These are phyloP conservation scores for Trichoderma gamsii DNA, from an alignment of 495 filamentous ascomycete species.

Conservation along the genomic window DNA sequence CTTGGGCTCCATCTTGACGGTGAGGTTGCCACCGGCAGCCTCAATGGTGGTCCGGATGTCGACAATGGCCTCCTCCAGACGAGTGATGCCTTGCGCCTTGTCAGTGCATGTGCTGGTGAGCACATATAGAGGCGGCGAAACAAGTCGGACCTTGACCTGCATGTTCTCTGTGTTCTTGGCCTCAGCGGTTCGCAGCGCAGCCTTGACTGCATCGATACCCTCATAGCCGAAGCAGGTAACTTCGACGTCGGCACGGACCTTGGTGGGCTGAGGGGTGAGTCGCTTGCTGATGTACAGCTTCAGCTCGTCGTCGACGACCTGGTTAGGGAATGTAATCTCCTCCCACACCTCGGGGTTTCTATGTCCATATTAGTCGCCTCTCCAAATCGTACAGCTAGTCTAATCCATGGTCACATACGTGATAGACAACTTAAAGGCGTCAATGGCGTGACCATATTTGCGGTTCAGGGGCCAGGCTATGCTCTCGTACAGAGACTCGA, in stretches of 20 bases:
- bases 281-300: conserved; percentile 92
- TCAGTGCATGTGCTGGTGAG: conserved; percentile 89
- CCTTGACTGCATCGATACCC: conserved; percentile 96
- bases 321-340: conserved; percentile 80
- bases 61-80: conserved; percentile 80
- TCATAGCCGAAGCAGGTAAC: conserved; percentile 98
- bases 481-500: conserved; percentile 84
- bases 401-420: conserved; percentile 58
- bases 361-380: conserved; percentile 15
- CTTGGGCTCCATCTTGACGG: conserved; percentile 96
- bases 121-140: conserved; percentile 91
- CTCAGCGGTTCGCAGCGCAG: conserved; percentile 78
- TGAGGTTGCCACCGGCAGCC: conserved; percentile 65
- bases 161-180: conserved; percentile 79
- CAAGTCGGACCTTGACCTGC: conserved; percentile 94
- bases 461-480: conserved; percentile 97
- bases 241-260: conserved; percentile 95
- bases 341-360: conserved; percentile 96
- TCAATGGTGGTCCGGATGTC: conserved; percentile 74
- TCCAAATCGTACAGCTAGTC: neutral
- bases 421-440: conserved; percentile 98
- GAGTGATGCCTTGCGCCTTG: conserved; percentile 76
- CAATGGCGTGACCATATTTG: conserved; percentile 92
- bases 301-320: conserved; percentile 79
- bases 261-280: conserved; percentile 92